Evolutionary conservation across 345 rosid genomes (phyloP), one percentile per base, ranked within the genome.

Genomic region (Noccaea bulbosa): DNA sequence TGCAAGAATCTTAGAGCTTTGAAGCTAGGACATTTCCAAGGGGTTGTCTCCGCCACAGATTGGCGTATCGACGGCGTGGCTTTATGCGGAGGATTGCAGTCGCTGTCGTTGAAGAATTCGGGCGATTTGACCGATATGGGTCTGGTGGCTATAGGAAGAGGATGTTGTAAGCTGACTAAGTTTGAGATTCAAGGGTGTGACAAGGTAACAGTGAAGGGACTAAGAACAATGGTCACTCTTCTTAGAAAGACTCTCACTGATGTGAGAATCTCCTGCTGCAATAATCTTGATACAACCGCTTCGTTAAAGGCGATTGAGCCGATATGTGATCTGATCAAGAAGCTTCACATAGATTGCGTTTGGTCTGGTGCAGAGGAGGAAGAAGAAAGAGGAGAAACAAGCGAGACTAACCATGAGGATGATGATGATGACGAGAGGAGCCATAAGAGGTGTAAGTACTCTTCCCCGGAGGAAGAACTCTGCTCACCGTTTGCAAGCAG

Each of bases 171-270:
- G 61, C 62, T 92, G 53, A 70, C 69, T 5, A 90, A 76, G 77
- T 89, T 95, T 70, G 97, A 95, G 72, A 76, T 91, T 64, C 83
- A 84, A 65, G 98, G 98, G 8, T 95, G 99, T 71, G 85, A 84
- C 78, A 83, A 79, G 65, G 86, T 92, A 15, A 89, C 96, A 0
- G 79, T 83, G 45, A 67, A 71, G 67, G 99, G 97, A 9, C 57
- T 92, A 72, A 82, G 92, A 62, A 84, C 88, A 0, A 55, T 95
- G 80, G 86, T 82, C 46, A 74, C 73, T 59, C 80, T 91, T 54
- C 83, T 80, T 15, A 51, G 54, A 0, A 72, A 69, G 69, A 89
- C 87, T 20, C 67, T 90, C 64, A 78, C 82, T 6, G 86, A 91
- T 52, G 92, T 94, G 33, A 83, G 83, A 72, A 85, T 95, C 56